Conservation (phyloP, 176 grass and related monocot species). For the Oryza coarctata region DNA sequence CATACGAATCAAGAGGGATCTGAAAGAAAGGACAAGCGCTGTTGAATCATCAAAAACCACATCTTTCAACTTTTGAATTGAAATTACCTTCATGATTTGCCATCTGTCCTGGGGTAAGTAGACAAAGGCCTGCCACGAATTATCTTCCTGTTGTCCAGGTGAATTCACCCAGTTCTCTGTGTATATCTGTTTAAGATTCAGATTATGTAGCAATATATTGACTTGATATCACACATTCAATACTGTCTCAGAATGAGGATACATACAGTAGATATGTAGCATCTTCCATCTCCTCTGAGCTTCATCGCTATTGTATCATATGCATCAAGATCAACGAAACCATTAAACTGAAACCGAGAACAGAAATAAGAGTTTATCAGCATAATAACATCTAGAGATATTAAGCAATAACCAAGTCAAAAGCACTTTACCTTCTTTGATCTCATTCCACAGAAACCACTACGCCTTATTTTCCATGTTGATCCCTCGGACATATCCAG, state of each 20-base stretch:
- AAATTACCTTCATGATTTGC: slow-evolving; percentile 74
- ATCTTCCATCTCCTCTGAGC: slow-evolving; percentile 88
- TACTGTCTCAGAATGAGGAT: background rate
- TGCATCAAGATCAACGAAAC: slow-evolving; percentile 86
- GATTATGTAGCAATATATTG: slow-evolving; percentile 2
- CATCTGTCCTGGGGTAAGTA: slow-evolving; percentile 58
- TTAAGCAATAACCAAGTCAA: background rate
- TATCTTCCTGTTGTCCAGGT: slow-evolving; percentile 88
- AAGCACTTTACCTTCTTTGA: slow-evolving; percentile 73
- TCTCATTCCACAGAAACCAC: slow-evolving; percentile 97
- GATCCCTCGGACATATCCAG: slow-evolving; percentile 70
- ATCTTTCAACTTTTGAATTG: background rate
- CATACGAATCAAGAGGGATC: slow-evolving; percentile 76
- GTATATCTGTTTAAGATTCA: slow-evolving; percentile 71
- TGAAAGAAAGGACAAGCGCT: slow-evolving; percentile 32
- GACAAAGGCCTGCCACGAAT: slow-evolving; percentile 96
- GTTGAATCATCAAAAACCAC: background rate
- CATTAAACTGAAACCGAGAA: slow-evolving; percentile 66
- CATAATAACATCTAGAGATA: slow-evolving; percentile 13
- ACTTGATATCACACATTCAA: slow-evolving; percentile 31
- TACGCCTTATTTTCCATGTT: slow-evolving; percentile 75
- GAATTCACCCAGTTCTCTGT: slow-evolving; percentile 97
- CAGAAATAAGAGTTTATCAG: background rate
- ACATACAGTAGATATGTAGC: slow-evolving; percentile 95
- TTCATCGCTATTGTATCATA: slow-evolving; percentile 98